Base-by-base conservation (phyloP, 2,329 filamentous ascomycete genomes). In the Gaeumannomyces sp. region DNA sequence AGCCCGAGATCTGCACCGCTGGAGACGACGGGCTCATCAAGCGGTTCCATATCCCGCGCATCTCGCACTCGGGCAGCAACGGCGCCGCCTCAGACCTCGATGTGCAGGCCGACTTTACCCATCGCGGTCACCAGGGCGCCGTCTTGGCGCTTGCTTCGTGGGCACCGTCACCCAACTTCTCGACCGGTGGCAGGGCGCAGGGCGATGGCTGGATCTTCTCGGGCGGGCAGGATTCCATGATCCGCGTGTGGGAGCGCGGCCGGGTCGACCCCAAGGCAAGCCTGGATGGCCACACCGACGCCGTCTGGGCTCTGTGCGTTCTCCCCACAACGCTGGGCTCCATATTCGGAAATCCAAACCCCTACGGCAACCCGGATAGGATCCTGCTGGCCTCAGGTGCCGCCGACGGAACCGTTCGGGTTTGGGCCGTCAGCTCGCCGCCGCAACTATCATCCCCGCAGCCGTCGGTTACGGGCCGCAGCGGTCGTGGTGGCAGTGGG, bases 171-270 rank as follows among this genome's bases (percentile, higher is more conserved):
- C 91, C 91, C 31, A 95, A 91, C 72, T 97, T 97, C 74, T 90
- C 92, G 10, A 96, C 92, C 25, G 92, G 93, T 50, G 93, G 93
- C 8, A 87, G 93, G 68, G 92, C 91, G 10, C 87, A 90, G 71
- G 94, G 94, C 38, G 95, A 98, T 71, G 95, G 95, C 33, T 99
- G 95, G 95, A 93, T 99, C 69, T 99, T 99, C 76, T 98, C 94
- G 6, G 95, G 95, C 67, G 95, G 95, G 4, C 93, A 97, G 75
- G 95, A 99, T 76, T 88, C 91, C 25, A 96, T 92, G 8, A 88
- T 99, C 53, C 87, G 93, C 35, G 93, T 99, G 0, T 99, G 95
- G 95, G 94, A 99, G 76, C 87, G 93, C 62, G 94, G 94, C 33
- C 84, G 94, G 60, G 92, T 99, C 38, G 95, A 98, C 73, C 93